phyloP scores from a whole-genome alignment of 2,329 filamentous ascomycete species.

The Magnaporthiopsis poae region DNA sequence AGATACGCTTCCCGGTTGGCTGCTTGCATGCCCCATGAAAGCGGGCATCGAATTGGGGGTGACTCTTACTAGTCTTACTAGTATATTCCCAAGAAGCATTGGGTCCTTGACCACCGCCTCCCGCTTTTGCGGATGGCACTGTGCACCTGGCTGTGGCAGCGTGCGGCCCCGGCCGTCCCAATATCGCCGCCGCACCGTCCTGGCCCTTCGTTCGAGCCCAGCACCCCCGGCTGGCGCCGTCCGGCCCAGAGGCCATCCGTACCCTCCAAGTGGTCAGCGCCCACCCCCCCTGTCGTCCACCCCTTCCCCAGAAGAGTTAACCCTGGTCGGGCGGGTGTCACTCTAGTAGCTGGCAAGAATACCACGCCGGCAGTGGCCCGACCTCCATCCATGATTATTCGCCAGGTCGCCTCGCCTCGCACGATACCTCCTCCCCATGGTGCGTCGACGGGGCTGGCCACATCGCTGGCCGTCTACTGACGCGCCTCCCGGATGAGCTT shows the following conservation, averaged over 20 bases:
- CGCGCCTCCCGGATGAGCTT: conserved; percentile 10
- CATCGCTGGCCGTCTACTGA: conserved; percentile 12
- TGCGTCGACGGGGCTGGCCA: conserved; percentile 11
- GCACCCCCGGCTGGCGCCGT: not conserved
- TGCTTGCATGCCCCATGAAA: not conserved
- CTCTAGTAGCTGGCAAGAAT: not conserved
- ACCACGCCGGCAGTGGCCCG: no score
- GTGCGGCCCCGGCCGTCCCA: no score
- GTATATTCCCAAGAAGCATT: not conserved
- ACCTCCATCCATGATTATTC: not conserved
- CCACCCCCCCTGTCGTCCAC: no score
- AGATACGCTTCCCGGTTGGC: not conserved
- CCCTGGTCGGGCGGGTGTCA: not conserved
- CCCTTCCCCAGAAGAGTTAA: not conserved
- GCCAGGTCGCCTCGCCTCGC: not conserved
- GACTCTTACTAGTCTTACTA: not conserved
- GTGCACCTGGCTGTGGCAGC: no score
- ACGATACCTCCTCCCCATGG: not conserved
- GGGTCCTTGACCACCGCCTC: not conserved
- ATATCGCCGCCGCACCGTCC: no score
- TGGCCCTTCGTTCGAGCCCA: not conserved
- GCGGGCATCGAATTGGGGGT: not conserved
- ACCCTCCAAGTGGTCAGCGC: not conserved
- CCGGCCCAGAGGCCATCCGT: not conserved
- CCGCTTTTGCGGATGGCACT: not conserved